Evolutionary conservation across 2,329 filamentous ascomycete genomes (phyloP).

Genomic region (Endothia cerciana): DNA sequence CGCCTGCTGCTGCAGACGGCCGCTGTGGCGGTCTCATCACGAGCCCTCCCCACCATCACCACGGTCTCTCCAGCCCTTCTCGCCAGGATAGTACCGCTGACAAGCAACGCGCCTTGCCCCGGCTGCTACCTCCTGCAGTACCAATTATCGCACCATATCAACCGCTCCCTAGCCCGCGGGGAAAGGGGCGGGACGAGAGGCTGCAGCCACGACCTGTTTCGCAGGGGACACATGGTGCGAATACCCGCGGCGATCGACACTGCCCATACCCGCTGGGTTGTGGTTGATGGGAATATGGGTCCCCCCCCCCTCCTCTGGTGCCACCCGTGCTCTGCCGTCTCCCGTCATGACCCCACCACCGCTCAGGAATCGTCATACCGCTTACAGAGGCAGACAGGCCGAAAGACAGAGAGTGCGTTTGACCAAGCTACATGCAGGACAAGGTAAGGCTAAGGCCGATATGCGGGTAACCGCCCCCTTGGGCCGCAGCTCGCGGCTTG

Average conservation of each 20-base stretch:
- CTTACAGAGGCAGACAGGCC: too few relatives aligned
- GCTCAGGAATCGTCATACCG: background rate
- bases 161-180: too few relatives aligned
- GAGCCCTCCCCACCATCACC: background rate
- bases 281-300: constrained; percentile 10
- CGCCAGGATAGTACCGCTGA: background rate
- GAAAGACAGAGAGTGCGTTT: background rate
- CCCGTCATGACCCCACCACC: background rate
- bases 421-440: background rate
- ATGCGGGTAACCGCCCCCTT: background rate
- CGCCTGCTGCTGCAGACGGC: constrained; percentile 14
- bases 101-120: background rate
- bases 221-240: background rate
- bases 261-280: constrained; percentile 20
- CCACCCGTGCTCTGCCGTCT: background rate
- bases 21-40: constrained; percentile 27
- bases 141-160: too few relatives aligned
- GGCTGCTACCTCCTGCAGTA: background rate
- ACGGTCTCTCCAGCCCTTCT: too few relatives aligned
- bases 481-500: background rate
- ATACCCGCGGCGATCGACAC: background rate
- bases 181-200: too few relatives aligned
- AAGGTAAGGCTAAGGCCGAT: constrained; percentile 7
- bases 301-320: too few relatives aligned
- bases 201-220: background rate